These are phyloP conservation scores for Hyaloscypha bicolor DNA, from an alignment of 495 filamentous ascomycete genomes.

Conservation along the genomic window DNA sequence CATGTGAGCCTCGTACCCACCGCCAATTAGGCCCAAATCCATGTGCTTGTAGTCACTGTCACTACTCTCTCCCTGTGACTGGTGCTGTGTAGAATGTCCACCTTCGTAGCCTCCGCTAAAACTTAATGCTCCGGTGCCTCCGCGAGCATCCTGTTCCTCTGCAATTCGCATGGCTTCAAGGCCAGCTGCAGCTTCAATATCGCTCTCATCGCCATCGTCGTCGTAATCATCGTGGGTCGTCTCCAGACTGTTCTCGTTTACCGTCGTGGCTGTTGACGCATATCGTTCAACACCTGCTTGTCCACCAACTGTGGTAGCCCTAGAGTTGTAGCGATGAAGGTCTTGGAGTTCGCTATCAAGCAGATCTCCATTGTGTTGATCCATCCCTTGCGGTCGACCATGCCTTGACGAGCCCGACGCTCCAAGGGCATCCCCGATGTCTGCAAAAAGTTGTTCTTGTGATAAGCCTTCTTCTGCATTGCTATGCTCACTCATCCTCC, in stretches of 20 bases:
- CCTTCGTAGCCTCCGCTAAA: conserved; percentile 20
- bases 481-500: conserved; percentile 40
- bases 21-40: conserved; percentile 73
- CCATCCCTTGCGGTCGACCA: conserved; percentile 38
- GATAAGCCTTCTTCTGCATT: conserved; percentile 40
- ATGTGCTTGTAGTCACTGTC: conserved; percentile 74
- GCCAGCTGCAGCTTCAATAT: conserved; percentile 87
- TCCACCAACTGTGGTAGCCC: conserved; percentile 45
- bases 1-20: conserved; percentile 71
- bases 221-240: conserved; percentile 19
- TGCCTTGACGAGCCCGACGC: conserved; percentile 4
- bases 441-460: conserved; percentile 55
- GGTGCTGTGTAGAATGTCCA: conserved; percentile 23
- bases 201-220: conserved; percentile 66
- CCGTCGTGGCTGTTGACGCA: conserved; percentile 51
- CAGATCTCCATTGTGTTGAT: conserved; percentile 34
- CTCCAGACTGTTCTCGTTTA: conserved; percentile 41
- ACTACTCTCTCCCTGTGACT: conserved; percentile 53
- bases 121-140: conserved; percentile 44
- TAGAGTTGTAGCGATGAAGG: conserved; percentile 52
- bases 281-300: conserved; percentile 35
- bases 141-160: conserved; percentile 76
- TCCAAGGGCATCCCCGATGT: conserved; percentile 48
- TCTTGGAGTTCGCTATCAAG: conserved; percentile 45
- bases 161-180: conserved; percentile 81